A percentile compares a stretch with the other conserved stretches of the same genome.
phyloP scores from a whole-genome alignment of 192 early-diverging fungal species.

The Chytriomyces confervae region DNA sequence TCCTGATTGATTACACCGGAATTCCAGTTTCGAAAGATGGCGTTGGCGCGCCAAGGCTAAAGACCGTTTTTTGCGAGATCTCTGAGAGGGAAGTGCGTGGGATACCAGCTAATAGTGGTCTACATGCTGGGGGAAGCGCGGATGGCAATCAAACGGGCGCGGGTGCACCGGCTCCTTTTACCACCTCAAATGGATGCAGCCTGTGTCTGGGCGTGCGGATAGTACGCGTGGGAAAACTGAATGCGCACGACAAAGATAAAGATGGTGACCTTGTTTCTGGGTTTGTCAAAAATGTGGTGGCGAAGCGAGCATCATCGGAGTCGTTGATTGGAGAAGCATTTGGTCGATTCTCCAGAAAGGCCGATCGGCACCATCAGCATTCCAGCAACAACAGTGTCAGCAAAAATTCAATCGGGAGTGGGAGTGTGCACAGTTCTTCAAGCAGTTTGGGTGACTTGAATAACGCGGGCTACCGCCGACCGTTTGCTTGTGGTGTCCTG shows the following conservation, averaged over 20 bases:
- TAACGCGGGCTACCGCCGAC: slow-evolving; percentile 48
- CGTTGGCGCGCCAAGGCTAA: slow-evolving; percentile 48
- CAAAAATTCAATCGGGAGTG: no score
- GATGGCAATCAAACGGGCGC: no score
- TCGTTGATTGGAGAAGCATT: slow-evolving; percentile 23
- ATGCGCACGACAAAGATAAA: slow-evolving; percentile 56
- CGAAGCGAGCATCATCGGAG: slow-evolving; percentile 17
- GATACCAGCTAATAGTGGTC: slow-evolving; percentile 39
- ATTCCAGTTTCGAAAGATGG: slow-evolving; percentile 51
- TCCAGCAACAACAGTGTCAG: neutral
- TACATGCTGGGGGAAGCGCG: neutral
- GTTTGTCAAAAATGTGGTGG: neutral
- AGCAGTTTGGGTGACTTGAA: neutral
- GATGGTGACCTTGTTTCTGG: neutral
- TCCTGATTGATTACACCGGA: slow-evolving; percentile 62
- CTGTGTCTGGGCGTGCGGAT: slow-evolving; percentile 68
- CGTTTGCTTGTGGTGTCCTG: slow-evolving; percentile 69
- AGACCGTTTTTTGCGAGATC: slow-evolving; percentile 67
- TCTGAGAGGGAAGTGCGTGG: slow-evolving; percentile 47
- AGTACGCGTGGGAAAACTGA: slow-evolving; percentile 70
- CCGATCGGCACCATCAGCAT: neutral
- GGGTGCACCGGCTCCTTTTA: no score
- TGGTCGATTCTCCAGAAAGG: neutral
- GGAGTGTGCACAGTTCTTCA: neutral
- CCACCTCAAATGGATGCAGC: no score